A percentile compares a stretch with the other conserved stretches of the same genome.
phyloP scores from a whole-genome alignment of 2,329 filamentous ascomycete species.

The Cercospora zeina region DNA sequence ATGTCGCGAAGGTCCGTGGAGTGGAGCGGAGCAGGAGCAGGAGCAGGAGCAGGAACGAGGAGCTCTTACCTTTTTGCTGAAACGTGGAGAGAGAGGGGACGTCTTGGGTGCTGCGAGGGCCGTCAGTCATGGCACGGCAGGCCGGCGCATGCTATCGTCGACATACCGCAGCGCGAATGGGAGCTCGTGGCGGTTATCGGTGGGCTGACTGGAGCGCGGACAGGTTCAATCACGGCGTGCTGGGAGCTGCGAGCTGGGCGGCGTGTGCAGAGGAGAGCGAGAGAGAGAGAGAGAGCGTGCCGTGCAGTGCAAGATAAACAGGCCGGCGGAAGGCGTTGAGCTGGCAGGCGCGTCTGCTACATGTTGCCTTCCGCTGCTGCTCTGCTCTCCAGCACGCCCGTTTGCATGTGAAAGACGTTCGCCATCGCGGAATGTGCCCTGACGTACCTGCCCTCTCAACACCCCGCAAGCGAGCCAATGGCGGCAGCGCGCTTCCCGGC shows the following conservation, averaged over 20 bases:
- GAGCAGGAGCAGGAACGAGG: not conserved
- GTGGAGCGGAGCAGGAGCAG: not conserved
- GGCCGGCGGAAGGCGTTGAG: not conserved
- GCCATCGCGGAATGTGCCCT: not conserved
- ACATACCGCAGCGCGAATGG: not conserved
- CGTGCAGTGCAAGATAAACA: not conserved
- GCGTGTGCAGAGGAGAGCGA: no score
- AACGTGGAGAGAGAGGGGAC: not conserved
- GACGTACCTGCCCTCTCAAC: not conserved
- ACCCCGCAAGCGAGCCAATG: not conserved
- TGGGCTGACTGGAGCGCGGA: not conserved
- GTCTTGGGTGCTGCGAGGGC: not conserved
- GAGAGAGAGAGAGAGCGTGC: not conserved
- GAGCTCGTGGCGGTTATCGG: not conserved
- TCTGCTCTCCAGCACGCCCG: not conserved
- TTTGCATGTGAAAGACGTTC: slow-evolving; percentile 1
- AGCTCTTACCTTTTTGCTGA: not conserved
- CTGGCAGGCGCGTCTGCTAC: not conserved
- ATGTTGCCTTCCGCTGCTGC: not conserved
- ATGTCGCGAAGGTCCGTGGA: not conserved
- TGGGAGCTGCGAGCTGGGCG: no score
- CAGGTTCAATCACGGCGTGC: not conserved
- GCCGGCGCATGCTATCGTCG: not conserved
- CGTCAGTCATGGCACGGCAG: not conserved
- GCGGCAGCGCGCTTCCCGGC: not conserved